Evolutionary conservation across 1,284 basidiomycete genomes (phyloP).

Genomic region (Sphagnurus paluster): DNA sequence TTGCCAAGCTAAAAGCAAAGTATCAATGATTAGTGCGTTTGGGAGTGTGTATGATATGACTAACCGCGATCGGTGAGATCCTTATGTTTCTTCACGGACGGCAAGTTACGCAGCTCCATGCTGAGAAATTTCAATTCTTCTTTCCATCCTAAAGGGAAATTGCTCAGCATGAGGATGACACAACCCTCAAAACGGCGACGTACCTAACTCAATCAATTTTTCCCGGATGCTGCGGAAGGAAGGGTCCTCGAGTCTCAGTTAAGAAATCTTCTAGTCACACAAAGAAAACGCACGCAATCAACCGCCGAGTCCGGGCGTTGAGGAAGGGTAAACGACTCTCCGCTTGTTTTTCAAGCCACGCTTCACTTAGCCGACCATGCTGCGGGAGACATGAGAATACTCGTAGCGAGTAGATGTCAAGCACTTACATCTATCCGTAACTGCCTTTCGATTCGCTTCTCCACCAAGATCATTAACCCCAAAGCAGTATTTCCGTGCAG

Average conservation of each 20-base stretch:
- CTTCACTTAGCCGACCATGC: constrained; percentile 15
- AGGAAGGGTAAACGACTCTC: background rate
- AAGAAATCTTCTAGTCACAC: background rate
- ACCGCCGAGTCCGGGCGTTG: constrained; percentile 4
- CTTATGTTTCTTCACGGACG: constrained; percentile 3
- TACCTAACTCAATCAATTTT: constrained; percentile 6
- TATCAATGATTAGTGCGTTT: too few species aligned
- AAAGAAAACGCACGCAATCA: background rate
- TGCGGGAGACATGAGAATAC: background rate
- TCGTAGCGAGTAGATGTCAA: background rate
- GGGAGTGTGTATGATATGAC: background rate
- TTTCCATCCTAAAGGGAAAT: background rate
- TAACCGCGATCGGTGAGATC: constrained; percentile 11
- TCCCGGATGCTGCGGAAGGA: constrained; percentile 1
- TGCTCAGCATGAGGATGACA: background rate
- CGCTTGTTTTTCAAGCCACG: background rate
- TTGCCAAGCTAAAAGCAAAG: constrained; percentile 3
- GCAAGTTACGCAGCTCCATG: background rate
- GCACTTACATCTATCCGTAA: background rate
- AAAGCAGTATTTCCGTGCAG: background rate
- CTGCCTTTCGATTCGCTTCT: background rate
- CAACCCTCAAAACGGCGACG: background rate
- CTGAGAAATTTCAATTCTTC: constrained; percentile 1
- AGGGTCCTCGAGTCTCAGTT: background rate
- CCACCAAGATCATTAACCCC: too few species aligned